Evolutionary conservation across 805 yeast genomes (phyloP), one percentile per base, ranked within the genome.

Genomic region (Grigorovia transvaalensis): DNA sequence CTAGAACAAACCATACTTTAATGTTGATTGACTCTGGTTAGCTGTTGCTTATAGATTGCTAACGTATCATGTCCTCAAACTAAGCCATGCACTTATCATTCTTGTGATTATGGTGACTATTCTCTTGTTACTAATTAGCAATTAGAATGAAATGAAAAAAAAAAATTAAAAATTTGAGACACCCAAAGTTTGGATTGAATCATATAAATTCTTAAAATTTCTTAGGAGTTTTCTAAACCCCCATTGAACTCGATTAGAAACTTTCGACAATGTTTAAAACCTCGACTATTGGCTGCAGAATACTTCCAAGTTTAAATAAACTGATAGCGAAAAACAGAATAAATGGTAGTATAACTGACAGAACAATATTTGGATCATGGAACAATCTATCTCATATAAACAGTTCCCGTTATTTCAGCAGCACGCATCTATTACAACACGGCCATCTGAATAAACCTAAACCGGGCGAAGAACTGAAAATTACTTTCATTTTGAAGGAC

Each of bases 371-470:
- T 8, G 38, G 15, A 8, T 33, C 38, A 33, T 11, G 38, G 15
- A 13, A 9, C 38, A 33, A 33, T 33, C 15, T 33, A 3, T 33
- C 38, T 11, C 11, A 11, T 9, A 33, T n/a, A 38, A 9, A 38
- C 42, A 13, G 6, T 41, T n/a, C 38, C 12, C 50, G 20, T 30
- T 54, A 23, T 2, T 58, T 61, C 57, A 63, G 73, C 1, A 57
- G 60, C 13, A 47, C 71, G 13, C 12, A 43, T 0, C 51, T 61
- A 7, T 29, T 54, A 2, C 50, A 50, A 9, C 99, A 91, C 64
- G 97, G 96, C 19, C 97, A 91, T 65, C 69, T 91, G 52, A 88
- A 86, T 64, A 85, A 81, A 59, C 98, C 98, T 42, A 84, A 85
- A 45, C 87, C 93, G 2, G 99, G 99, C 42, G 96, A 93, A 71